Evolutionary conservation across 192 early-diverging fungal genomes (phyloP), one percentile per base, ranked within the genome.

Genomic region (Backusella psychrophila): DNA sequence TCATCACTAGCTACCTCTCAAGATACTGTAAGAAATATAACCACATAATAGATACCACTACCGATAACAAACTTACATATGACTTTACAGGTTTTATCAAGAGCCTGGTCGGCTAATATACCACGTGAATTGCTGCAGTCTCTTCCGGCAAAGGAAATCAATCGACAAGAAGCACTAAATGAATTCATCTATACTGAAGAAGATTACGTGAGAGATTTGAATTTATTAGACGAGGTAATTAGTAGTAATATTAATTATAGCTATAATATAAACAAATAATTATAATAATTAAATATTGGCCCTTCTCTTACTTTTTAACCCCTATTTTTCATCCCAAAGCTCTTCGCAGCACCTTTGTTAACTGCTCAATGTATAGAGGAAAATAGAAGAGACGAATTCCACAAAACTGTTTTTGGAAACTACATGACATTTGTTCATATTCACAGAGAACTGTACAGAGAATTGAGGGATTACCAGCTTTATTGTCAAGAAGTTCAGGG

Each of bases 81-180:
- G 33, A 29, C n/a, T 34, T 21, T 26, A 65, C 44, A 81, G 80
- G 26, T 73, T 17, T 26, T 75, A 53, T 81, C 76, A 1, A 69
- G 73, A 39, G 80, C 80, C 6, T 98, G 96, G 96, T 90, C 91
- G 15, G 90, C 86, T 66, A 89, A 89, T 12, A 93, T 96, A 14
- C 90, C 95, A 5, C 83, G 86, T 52, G 90, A 93, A 26, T 84
- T 96, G 21, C 72, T 93, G 11, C 87, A 90, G 34, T 87, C 87
- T 17, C 88, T 92, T 8, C 82, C 87, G 70, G 87, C 89, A 73
- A 83, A 90, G 49, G 96, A 96, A 63, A 88, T 93, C 3, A 90
- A 94, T 76, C 85, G 97, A 56, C 98, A 99, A 75, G 98, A 99
- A 82, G 93, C 97, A 14, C 96, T 99, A 70, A 92, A 92, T 82